Evolutionary conservation across 2,329 filamentous ascomycete species (phyloP).

Genomic region (Graphiopsis chlorocephala): DNA sequence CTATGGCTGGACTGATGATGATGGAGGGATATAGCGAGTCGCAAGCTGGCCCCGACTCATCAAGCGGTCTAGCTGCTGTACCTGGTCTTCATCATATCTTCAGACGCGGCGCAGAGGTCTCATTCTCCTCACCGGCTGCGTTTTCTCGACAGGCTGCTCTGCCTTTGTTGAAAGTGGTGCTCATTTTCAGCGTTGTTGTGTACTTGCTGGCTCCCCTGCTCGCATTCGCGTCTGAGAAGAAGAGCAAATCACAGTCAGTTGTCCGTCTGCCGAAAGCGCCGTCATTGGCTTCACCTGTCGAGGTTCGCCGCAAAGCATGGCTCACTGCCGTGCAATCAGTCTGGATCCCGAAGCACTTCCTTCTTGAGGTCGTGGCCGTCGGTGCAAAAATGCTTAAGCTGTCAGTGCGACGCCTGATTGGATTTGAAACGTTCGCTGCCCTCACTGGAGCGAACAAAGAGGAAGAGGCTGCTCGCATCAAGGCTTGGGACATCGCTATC

Average conservation of each 20-base stretch:
- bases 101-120: constrained; percentile 25
- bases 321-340: constrained; percentile 89
- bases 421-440: constrained; percentile 71
- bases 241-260: constrained; percentile 42
- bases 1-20: constrained; percentile 87
- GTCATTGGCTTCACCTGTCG: constrained; percentile 75
- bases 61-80: constrained; percentile 42
- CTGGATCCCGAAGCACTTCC: constrained; percentile 84
- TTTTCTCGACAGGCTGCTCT: constrained; percentile 32
- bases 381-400: constrained; percentile 79
- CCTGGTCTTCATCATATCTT: constrained; percentile 36
- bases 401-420: constrained; percentile 73
- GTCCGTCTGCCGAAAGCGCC: constrained; percentile 54
- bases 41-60: constrained; percentile 48
- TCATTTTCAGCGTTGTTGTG: constrained; percentile 53
- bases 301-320: constrained; percentile 86
- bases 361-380: constrained; percentile 79
- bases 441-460: constrained; percentile 79
- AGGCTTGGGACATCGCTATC: constrained; percentile 89
- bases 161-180: constrained; percentile 50
- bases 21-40: constrained; percentile 71
- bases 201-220: constrained; percentile 59
- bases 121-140: constrained; percentile 22
- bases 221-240: constrained; percentile 56
- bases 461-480: constrained; percentile 79